These are phyloP conservation scores for Periconia sp. DNA, from an alignment of 2,329 filamentous ascomycete species.

Conservation along the genomic window DNA sequence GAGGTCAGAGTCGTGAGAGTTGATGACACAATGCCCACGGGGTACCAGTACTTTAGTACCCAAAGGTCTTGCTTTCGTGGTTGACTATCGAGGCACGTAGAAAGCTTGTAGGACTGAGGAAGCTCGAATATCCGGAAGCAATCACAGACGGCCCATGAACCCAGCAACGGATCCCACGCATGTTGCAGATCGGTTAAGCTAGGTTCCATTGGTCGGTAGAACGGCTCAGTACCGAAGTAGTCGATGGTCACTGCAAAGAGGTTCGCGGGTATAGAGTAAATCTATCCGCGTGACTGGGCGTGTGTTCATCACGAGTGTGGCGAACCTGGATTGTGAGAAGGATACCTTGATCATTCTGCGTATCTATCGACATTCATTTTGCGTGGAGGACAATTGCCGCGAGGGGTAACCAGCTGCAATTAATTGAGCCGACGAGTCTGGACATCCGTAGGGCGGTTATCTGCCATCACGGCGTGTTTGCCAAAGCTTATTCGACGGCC, in stretches of 20 bases:
- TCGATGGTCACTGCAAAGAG: slow-evolving; percentile 26
- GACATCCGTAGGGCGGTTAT: slow-evolving; percentile 16
- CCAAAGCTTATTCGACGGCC: slow-evolving; percentile 26
- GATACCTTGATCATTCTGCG: slow-evolving; percentile 4
- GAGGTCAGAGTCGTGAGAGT: slow-evolving; percentile 8
- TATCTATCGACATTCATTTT: slow-evolving; percentile 4
- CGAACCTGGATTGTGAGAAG: slow-evolving; percentile 13
- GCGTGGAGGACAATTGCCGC: slow-evolving; percentile 19
- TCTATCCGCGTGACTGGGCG: slow-evolving; percentile 28
- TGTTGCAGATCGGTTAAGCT: slow-evolving; percentile 27
- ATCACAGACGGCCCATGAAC: slow-evolving; percentile 41
- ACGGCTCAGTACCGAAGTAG: slow-evolving; percentile 37
- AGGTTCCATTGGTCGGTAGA: slow-evolving; percentile 33
- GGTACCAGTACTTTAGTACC: slow-evolving; percentile 43
- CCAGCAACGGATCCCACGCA: slow-evolving; percentile 36
- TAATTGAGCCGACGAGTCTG: slow-evolving; percentile 23
- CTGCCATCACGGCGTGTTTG: slow-evolving; percentile 20
- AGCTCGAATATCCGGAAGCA: slow-evolving; percentile 40
- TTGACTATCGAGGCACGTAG: slow-evolving; percentile 29
- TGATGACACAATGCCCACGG: slow-evolving; percentile 21
- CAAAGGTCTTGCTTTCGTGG: slow-evolving; percentile 9
- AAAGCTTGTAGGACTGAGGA: slow-evolving; percentile 26
- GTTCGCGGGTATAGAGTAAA: slow-evolving; percentile 29
- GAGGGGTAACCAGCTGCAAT: slow-evolving; percentile 17
- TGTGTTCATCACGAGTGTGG: slow-evolving; percentile 21